A percentile compares a stretch with the other conserved stretches of the same genome.
Evolutionary conservation across 108 stramenopile species (phyloP).

Genomic region (Cylindrotheca closterium): DNA sequence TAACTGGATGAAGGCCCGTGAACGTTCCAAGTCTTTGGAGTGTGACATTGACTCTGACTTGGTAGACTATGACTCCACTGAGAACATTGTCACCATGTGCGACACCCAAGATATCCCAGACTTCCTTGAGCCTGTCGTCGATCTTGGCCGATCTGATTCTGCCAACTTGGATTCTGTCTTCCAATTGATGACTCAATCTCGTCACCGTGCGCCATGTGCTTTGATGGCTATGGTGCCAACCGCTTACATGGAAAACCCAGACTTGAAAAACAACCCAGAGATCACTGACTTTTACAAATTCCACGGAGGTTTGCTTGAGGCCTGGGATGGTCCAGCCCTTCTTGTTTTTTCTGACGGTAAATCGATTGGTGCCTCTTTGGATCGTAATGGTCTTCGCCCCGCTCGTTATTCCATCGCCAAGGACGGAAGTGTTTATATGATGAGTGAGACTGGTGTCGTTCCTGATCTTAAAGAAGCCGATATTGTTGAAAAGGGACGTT

Average conservation of each 20-base stretch:
- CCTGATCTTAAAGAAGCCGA: slow-evolving; percentile 74
- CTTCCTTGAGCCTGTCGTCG: slow-evolving; percentile 83
- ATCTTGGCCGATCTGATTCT: slow-evolving; percentile 85
- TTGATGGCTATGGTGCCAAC: slow-evolving; percentile 90
- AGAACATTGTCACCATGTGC: slow-evolving; percentile 83
- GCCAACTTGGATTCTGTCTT: slow-evolving; percentile 95
- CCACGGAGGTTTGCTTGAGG: slow-evolving; percentile 93
- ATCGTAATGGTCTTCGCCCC: slow-evolving; percentile 93
- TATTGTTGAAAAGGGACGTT: slow-evolving; percentile 91
- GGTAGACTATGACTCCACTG: slow-evolving; percentile 73
- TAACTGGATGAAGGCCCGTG: slow-evolving; percentile 96
- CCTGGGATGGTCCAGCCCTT: slow-evolving; percentile 98
- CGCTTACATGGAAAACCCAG: slow-evolving; percentile 88
- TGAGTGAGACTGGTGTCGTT: slow-evolving; percentile 96
- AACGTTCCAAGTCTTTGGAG: slow-evolving; percentile 61
- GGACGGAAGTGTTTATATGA: slow-evolving; percentile 93
- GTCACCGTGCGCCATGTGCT: slow-evolving; percentile 90
- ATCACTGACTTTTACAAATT: slow-evolving; percentile 97
- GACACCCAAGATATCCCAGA: slow-evolving; percentile 86
- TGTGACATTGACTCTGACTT: slow-evolving; percentile 48
- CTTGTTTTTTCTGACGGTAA: slow-evolving; percentile 95
- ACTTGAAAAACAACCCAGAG: slow-evolving; percentile 79
- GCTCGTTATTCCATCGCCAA: slow-evolving; percentile 90
- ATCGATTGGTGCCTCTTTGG: slow-evolving; percentile 88
- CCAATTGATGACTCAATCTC: slow-evolving; percentile 92